Base-by-base conservation (phyloP, 805 yeast genomes). In the Kodamaea kaohsiungensis region DNA sequence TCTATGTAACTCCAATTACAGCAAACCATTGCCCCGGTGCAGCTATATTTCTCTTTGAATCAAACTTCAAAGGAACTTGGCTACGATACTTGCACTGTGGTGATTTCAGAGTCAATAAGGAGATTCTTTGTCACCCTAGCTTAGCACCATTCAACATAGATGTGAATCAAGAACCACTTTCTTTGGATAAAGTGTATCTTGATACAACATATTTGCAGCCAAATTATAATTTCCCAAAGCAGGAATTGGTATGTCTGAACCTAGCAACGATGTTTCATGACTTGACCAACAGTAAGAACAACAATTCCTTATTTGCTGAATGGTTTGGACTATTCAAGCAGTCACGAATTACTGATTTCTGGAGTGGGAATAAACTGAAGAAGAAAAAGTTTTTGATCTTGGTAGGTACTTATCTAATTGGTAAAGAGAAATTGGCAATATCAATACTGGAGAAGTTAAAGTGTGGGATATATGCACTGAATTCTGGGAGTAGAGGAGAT, bases 21-120 rank as follows among this genome's bases (percentile, higher is more conserved):
- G 99, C 98, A 0, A 93, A 95, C 61, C 99, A 95, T 70, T 95
- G 99, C 69, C 99, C 99, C 1, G 99, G 99, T 1, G 90, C 98
- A 2, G 90, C 84, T 0, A 81, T 95, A 0, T 88, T 92, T 56
- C 69, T 91, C 10, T 88, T 90, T 61, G 87, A 86, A 61, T 69
- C 79, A 16, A 59, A 72, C 0, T 46, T 53, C n/a, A 59, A 57
- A 3, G 66, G 68, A 0, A 51, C 57, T 1, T 53, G 55, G 2
- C 65, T 68, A 15, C 70, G 69, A 43, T 75, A 79, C 3, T 70
- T 95, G 33, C 99, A 95, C 67, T 91, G 98, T 51, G 99, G 99
- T 1, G 99, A 95, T 70, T 95, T 93, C 64, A 74, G 99, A 54
- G 91, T 91, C 9, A 80, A 81, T 58, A 69, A 70, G 37, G 61